Base-by-base conservation (phyloP, 805 yeast genomes). In the Kazachstania africana region DNA sequence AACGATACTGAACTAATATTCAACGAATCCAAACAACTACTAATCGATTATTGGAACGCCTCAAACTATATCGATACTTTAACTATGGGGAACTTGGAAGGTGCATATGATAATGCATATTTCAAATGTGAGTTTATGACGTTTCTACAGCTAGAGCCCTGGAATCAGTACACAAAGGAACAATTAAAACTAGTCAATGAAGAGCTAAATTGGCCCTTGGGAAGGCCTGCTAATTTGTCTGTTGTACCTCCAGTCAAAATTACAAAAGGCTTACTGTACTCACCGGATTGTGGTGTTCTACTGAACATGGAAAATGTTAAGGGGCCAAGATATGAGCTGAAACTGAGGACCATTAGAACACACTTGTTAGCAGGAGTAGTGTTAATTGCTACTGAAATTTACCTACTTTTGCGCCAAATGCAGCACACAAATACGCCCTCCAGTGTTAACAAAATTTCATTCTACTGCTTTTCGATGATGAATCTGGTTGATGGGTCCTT, bases 271-370 rank as follows among this genome's bases (percentile, higher is more conserved):
- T 39, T 83, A 10, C 36, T 83, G 13, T 85, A 81, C 47, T 83
- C 95, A 0, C 96, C 96, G 0, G 94, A 87, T 49, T 87, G 97
- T 61, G 94, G 87, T 0, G 47, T 78, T 3, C 49, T 68, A 2
- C 37, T 82, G 4, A 50, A 56, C 5, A 26, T 68, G 5, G 50
- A 52, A 6, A 39, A 46, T 5, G 53, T 61, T 3, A 33, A 35
- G 10, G 95, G 95, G 1, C 57, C 67, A n/a, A 70, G 75, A 37
- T 54, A 60, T 31, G 87, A 77, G 45, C 16, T 48, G 2, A 58
- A 59, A 27, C 50, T 55, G 13, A 38, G 54, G 16, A 38, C 54
- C 26, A 52, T 68, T 24, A 50, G 74, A 53, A 50, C 49, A 8
- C 52, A 63, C 38, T 33, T 70, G 3, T 33, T 76, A 13, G 37